Conservation (phyloP, 2,329 filamentous ascomycete species). For the Talaromyces sp. region DNA sequence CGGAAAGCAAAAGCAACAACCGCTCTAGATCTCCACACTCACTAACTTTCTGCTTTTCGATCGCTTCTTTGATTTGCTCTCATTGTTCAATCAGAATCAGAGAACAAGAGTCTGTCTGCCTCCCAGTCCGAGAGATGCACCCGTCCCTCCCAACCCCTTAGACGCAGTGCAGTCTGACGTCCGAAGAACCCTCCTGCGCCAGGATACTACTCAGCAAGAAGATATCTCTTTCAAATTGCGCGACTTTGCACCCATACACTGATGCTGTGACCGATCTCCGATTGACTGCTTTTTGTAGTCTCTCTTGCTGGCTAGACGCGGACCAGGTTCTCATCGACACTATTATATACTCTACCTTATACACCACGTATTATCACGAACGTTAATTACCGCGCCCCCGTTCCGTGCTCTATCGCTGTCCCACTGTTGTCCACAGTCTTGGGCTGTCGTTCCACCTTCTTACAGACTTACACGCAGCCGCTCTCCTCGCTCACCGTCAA, state of each 20-base stretch:
- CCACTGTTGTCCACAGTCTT: constrained; percentile 5
- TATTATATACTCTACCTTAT: neutral
- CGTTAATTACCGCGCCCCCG: constrained; percentile 9
- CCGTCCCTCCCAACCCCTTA: constrained; percentile 1
- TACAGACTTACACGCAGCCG: constrained; percentile 2
- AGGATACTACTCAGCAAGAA: neutral
- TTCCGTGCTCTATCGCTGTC: neutral
- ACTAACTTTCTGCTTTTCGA: neutral
- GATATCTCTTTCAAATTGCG: neutral
- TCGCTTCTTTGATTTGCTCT: constrained; percentile 2
- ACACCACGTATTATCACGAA: neutral
- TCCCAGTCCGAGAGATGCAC: neutral
- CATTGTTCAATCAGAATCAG: neutral
- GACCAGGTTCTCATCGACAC: neutral
- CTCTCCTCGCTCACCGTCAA: constrained; percentile 11
- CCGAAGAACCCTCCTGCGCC: neutral
- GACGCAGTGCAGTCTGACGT: neutral
- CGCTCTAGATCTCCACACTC: constrained; percentile 5
- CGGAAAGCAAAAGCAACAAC: neutral
- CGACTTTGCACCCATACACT: neutral
- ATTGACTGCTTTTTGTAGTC: neutral
- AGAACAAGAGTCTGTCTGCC: neutral
- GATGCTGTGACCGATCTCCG: constrained; percentile 4
- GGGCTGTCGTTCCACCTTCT: neutral
- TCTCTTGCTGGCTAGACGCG: neutral